Evolutionary conservation across 352 stramenopile genomes (phyloP).

Genomic region (Thraustochytrium striatum): DNA sequence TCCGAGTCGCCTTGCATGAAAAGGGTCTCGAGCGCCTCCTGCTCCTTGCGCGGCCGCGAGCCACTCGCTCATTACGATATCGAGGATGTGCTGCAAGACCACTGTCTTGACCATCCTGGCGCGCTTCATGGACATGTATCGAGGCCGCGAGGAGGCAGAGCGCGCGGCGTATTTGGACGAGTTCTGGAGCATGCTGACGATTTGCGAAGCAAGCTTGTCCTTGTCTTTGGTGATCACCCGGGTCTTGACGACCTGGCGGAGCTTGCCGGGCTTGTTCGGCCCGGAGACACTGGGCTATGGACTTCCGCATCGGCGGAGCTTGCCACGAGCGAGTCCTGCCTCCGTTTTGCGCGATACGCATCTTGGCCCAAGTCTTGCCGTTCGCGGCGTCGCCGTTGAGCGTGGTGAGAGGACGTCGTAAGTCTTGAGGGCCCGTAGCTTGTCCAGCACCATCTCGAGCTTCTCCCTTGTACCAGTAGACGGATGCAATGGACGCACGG

Average conservation of each 20-base stretch:
- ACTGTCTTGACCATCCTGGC: conserved; percentile 42
- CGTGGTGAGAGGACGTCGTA: background rate
- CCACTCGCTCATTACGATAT: conserved; percentile 68
- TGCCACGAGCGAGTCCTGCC: too few species aligned
- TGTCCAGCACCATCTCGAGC: conserved; percentile 4
- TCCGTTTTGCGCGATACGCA: background rate
- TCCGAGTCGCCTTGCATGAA: conserved; percentile 67
- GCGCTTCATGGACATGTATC: too few species aligned
- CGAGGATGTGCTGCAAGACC: conserved; percentile 66
- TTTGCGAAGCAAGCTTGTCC: background rate
- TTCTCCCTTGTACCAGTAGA: conserved; percentile 28
- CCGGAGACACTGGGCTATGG: too few species aligned
- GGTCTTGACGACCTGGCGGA: background rate
- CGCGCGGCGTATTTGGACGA: too few species aligned
- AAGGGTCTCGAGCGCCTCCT: conserved; percentile 62
- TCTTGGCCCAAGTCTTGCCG: conserved; percentile 4
- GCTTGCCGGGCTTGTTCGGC: background rate
- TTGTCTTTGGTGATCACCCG: background rate
- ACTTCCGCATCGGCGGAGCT: too few species aligned
- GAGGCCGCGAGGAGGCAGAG: too few species aligned
- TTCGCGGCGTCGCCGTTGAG: background rate
- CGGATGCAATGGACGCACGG: background rate
- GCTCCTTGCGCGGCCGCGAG: conserved; percentile 62
- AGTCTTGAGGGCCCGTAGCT: background rate
- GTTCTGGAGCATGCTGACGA: background rate